Percentiles rank a stretch among this genome's conserved stretches.
These are phyloP conservation scores for Chenopodium suecicum DNA, from an alignment of 148 eudicot genomes.

Conservation along the genomic window DNA sequence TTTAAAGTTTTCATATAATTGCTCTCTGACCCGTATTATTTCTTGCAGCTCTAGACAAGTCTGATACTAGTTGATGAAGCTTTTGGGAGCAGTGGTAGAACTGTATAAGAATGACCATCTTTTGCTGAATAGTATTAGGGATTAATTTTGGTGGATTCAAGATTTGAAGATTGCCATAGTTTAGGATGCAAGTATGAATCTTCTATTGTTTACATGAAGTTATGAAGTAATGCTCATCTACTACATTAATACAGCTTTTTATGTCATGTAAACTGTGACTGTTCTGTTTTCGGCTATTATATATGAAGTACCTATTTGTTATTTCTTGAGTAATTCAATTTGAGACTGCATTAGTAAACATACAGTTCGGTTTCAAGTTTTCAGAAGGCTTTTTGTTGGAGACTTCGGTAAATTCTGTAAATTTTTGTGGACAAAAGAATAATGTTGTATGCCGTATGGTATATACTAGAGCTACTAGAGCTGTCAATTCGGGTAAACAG, in stretches of 20 bases:
- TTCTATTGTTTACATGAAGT: not conserved
- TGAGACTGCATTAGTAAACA: not conserved
- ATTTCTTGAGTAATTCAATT: not conserved
- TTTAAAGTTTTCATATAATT: not conserved
- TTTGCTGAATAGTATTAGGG: not conserved
- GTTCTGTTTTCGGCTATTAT: not conserved
- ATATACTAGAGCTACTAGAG: too few relatives aligned
- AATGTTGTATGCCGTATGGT: too few relatives aligned
- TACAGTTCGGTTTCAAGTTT: not conserved
- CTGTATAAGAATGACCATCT: not conserved
- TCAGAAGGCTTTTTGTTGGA: not conserved
- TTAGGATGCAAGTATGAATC: not conserved
- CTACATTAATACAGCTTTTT: not conserved
- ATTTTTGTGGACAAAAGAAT: not conserved
- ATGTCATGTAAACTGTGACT: not conserved
- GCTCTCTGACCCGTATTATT: not conserved
- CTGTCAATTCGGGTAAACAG: too few relatives aligned
- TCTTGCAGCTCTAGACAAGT: slow-evolving; percentile 57
- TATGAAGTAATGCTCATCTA: not conserved
- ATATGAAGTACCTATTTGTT: not conserved
- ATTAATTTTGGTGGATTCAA: not conserved
- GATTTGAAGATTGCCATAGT: not conserved
- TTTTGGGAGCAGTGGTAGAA: slow-evolving; percentile 6
- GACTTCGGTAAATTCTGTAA: not conserved
- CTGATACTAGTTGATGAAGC: slow-evolving; percentile 49